Base-by-base conservation (phyloP, 164 flowering plant species). In the Annona cherimola region DNA sequence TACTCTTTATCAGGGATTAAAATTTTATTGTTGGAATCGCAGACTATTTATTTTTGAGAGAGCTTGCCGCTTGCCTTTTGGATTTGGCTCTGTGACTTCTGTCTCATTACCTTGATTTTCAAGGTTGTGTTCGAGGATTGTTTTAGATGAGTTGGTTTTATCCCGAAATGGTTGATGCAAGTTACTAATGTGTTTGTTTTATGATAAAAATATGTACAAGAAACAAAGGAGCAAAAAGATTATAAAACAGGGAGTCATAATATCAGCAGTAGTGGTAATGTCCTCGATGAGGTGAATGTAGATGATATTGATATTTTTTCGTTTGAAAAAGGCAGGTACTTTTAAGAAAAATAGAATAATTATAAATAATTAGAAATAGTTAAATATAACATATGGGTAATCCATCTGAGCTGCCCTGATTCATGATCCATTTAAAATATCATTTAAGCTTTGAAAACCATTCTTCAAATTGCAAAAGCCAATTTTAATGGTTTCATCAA, bases 1-100 rank as follows among this genome's bases (percentile, higher is more conserved):
- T 59, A 45, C 44, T 60, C 35, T 61, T 63, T 75, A 42, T 19
- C 39, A 42, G 61, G 74, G 57, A 71, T 50, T 66, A 57, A 43
- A 60, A 69, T 71, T 74, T 71, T 40, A 69, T 57, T 57, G 42
- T 55, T 3, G 9, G 45, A 50, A 54, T 66, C 66, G 73, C 57
- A 73, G 67, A 45, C 63, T 57, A 18, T 73, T 68, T 57, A 18
- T 73, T 77, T 76, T 50, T 35, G 8, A 7, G 66, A 63, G 66
- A 61, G 66, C 66, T 63, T 63, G 42, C 66, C 40, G 40, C 5
- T 2, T 14, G 14, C 20, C 4, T 12, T 64, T 41, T 64, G 43
- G 42, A 39, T 64, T 64, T 64, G 18, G n/a, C 42, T 64, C 57
- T 50, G 9, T 35, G 26, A 39, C 45, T 64, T 4, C 12, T 64